phyloP scores from a whole-genome alignment of 2,329 filamentous ascomycete genomes.

The Diaporthe sp. region DNA sequence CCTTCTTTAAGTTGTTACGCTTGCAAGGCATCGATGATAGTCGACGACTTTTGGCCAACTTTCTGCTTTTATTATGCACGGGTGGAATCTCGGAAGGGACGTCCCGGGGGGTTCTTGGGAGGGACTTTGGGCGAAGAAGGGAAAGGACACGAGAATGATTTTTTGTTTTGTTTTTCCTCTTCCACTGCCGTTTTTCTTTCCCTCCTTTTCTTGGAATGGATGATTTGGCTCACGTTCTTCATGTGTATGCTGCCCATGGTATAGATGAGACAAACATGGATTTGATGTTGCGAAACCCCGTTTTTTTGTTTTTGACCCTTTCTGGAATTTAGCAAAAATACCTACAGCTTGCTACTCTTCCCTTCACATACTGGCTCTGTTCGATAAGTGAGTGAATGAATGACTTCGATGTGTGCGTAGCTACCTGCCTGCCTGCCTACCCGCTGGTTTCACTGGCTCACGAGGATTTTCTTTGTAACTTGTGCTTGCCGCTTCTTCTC shows the following conservation, averaged over 20 bases:
- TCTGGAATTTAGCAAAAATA: constrained; percentile 2
- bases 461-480: not conserved
- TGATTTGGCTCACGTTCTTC: constrained; percentile 36
- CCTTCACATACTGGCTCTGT: not conserved
- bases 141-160: constrained; percentile 19
- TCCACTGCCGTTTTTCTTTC: not conserved
- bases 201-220: constrained; percentile 34
- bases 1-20: not conserved
- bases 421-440: not conserved
- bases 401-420: not conserved
- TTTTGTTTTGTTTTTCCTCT: not conserved
- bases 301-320: not conserved
- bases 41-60: not conserved
- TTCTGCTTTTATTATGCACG: not conserved
- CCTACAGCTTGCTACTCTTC: constrained; percentile 2
- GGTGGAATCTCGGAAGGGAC: not conserved
- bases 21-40: not conserved
- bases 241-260: constrained; percentile 43
- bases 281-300: constrained; percentile 24
- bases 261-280: constrained; percentile 42
- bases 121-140: constrained; percentile 9
- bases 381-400: not conserved
- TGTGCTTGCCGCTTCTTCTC: not conserved
- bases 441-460: too few species aligned
- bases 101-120: not conserved